Evolutionary conservation across 2,329 filamentous ascomycete genomes (phyloP).

Genomic region (Diaporthe vaccinii): DNA sequence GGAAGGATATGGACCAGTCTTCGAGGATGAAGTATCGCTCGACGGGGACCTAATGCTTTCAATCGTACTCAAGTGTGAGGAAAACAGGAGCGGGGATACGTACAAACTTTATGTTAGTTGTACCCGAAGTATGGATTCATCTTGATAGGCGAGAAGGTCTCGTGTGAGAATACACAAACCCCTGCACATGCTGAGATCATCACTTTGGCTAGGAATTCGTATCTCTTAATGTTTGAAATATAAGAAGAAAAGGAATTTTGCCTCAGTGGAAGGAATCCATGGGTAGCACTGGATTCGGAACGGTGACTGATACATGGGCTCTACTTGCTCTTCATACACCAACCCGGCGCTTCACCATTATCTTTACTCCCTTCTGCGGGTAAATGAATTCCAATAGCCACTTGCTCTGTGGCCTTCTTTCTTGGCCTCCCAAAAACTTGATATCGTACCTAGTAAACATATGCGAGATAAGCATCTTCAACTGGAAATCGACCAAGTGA

Average conservation of each 20-base stretch:
- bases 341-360: slow-evolving; percentile 31
- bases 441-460: slow-evolving; percentile 47
- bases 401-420: slow-evolving; percentile 34
- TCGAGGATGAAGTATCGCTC: neutral
- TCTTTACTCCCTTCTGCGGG: slow-evolving; percentile 34
- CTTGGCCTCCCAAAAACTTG: slow-evolving; percentile 47
- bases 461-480: slow-evolving; percentile 52
- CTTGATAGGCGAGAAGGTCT: neutral
- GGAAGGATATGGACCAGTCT: neutral
- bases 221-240: no score
- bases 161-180: no score
- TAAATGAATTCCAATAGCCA: slow-evolving; percentile 36
- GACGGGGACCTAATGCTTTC: neutral
- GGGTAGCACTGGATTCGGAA: no score
- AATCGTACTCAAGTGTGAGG: neutral
- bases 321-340: neutral
- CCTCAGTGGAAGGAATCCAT: no score
- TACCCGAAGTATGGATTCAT: neutral
- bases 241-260: no score
- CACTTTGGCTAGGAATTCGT: no score
- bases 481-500: slow-evolving; percentile 55
- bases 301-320: neutral
- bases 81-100: neutral
- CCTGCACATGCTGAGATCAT: no score
- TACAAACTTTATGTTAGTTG: neutral